Conservation (phyloP, 2,329 filamentous ascomycete species). For the Pestalotiopsis sp. region DNA sequence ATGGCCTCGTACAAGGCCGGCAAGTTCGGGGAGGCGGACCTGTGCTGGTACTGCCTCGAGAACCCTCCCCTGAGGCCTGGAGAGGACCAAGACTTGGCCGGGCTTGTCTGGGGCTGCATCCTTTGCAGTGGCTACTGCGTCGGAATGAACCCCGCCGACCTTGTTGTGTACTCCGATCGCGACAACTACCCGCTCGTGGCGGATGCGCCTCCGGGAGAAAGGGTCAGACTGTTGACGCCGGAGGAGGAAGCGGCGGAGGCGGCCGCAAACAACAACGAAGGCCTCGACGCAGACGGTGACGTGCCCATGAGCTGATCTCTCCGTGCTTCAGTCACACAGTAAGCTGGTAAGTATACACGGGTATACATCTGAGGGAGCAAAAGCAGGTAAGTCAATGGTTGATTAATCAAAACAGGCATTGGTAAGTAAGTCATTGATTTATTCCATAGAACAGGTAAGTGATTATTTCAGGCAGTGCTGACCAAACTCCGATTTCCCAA, state of each 20-base stretch:
- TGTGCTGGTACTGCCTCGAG: neutral
- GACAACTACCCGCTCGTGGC: neutral
- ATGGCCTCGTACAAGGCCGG: neutral
- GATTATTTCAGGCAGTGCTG: too few relatives aligned
- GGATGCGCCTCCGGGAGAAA: neutral
- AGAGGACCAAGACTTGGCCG: neutral
- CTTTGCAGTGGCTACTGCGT: neutral
- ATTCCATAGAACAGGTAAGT: too few relatives aligned
- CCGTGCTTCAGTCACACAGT: too few relatives aligned
- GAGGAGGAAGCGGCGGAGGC: neutral
- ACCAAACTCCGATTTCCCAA: too few relatives aligned
- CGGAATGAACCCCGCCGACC: neutral
- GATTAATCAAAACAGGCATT: too few relatives aligned
- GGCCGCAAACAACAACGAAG: too few relatives aligned
- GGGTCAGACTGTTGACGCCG: neutral
- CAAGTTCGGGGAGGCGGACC: neutral
- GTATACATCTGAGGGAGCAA: too few relatives aligned
- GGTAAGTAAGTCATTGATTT: too few relatives aligned
- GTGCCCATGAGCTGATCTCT: too few relatives aligned
- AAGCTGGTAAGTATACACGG: too few relatives aligned
- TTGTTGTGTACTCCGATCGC: neutral
- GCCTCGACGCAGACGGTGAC: too few relatives aligned
- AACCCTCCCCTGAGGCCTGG: neutral
- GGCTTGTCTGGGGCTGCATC: neutral
- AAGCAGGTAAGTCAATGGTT: too few relatives aligned